Evolutionary conservation across 2,329 filamentous ascomycete species (phyloP).

Genomic region (Cercospora janseana): DNA sequence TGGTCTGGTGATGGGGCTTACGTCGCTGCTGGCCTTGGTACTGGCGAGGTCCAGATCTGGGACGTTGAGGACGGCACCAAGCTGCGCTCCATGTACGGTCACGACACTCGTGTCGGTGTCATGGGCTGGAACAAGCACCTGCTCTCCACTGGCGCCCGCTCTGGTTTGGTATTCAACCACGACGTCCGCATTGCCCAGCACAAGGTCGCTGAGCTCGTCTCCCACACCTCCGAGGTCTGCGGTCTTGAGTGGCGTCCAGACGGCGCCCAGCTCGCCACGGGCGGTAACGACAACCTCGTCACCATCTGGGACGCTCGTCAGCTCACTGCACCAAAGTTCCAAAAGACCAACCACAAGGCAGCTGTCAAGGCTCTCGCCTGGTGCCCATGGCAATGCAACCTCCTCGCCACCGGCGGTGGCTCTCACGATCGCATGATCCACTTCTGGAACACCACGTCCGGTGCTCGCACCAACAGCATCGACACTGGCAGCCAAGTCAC

Average conservation of each 20-base stretch:
- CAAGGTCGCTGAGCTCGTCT: conserved; percentile 95
- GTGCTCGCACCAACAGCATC: conserved; percentile 97
- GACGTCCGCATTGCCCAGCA: conserved; percentile 96
- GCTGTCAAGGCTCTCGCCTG: conserved; percentile 97
- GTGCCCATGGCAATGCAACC: conserved; percentile 98
- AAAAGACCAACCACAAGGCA: conserved; percentile 99
- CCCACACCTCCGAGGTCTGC: conserved; percentile 96
- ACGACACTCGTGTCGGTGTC: conserved; percentile 92
- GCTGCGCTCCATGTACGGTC: conserved; percentile 97
- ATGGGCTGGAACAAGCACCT: conserved; percentile 99
- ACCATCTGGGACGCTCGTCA: conserved; percentile 98
- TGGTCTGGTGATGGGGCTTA: conserved; percentile 98
- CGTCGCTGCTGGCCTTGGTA: conserved; percentile 89
- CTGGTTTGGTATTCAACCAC: conserved; percentile 95
- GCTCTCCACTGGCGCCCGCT: conserved; percentile 89
- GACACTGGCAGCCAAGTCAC: conserved; percentile 98
- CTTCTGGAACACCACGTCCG: conserved; percentile 99
- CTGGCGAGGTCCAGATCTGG: conserved; percentile 98
- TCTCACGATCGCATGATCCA: conserved; percentile 98
- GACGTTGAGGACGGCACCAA: conserved; percentile 93
- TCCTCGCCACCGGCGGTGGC: conserved; percentile 92
- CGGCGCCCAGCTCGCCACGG: conserved; percentile 92
- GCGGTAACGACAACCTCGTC: conserved; percentile 97
- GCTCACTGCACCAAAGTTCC: conserved; percentile 91
- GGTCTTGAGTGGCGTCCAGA: conserved; percentile 97